phyloP scores from a whole-genome alignment of 768 basidiomycete genomes.

The Pluteus cervinus region DNA sequence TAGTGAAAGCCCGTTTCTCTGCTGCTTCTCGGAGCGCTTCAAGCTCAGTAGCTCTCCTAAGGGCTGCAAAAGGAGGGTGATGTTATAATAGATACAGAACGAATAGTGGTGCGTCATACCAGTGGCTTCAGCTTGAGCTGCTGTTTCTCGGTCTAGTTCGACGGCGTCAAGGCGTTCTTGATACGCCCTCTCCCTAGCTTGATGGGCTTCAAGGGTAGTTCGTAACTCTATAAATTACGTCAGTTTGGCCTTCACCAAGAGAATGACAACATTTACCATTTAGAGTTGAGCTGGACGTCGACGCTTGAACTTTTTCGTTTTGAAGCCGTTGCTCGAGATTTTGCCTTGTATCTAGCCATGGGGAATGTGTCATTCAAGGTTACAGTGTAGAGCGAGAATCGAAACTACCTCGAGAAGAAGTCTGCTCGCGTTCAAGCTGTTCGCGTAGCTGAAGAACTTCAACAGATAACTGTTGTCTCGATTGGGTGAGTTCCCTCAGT shows the following conservation, averaged over 20 bases:
- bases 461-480: constrained; percentile 52
- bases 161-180: constrained; percentile 58
- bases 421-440: constrained; percentile 51
- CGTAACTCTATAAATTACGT: constrained; percentile 42
- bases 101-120: constrained; percentile 29
- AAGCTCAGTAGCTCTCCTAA: constrained; percentile 52
- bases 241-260: constrained; percentile 3
- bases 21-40: constrained; percentile 52
- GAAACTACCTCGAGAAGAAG: constrained; percentile 56
- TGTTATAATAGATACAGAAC: neutral
- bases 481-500: constrained; percentile 48
- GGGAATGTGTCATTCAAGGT: constrained; percentile 3
- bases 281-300: constrained; percentile 48
- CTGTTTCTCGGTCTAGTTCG: constrained; percentile 63
- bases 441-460: constrained; percentile 50
- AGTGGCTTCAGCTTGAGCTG: constrained; percentile 56
- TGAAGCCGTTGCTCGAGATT: constrained; percentile 54
- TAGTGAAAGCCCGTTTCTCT: constrained; percentile 40
- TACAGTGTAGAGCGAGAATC: constrained; percentile 21
- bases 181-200: constrained; percentile 53
- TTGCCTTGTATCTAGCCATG: constrained; percentile 44
- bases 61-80: constrained; percentile 33
- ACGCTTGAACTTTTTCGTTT: constrained; percentile 55
- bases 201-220: constrained; percentile 58
- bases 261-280: neutral